Evolutionary conservation across 371 early-diverging fungal genomes (phyloP).

Genomic region (Actinomucor elegans): DNA sequence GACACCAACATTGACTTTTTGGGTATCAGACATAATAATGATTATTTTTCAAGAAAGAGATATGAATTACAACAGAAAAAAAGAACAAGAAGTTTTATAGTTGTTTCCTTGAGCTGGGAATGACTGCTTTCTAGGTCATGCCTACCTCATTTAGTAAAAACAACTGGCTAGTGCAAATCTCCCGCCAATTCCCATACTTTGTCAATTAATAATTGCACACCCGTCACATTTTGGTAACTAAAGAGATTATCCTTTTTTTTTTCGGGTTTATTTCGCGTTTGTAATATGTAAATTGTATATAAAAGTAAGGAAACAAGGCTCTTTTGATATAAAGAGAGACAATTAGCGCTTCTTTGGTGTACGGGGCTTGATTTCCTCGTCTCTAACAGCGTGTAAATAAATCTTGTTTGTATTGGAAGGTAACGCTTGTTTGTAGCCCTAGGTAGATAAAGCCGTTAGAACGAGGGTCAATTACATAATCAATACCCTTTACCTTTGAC

Average conservation of each 20-base stretch:
- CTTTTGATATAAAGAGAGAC: no score
- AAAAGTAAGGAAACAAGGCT: no score
- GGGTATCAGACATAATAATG: conserved; percentile 1
- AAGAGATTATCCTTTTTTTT: background rate
- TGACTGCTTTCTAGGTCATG: background rate
- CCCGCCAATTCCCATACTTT: background rate
- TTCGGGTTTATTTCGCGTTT: background rate
- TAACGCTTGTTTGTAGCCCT: conserved; percentile 57
- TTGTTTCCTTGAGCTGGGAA: no score
- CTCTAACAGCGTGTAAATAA: conserved; percentile 72
- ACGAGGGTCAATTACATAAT: background rate
- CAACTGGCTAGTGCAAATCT: background rate
- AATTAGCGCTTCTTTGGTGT: conserved; percentile 55
- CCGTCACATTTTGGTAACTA: background rate
- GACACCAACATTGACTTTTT: conserved; percentile 66
- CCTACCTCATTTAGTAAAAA: background rate
- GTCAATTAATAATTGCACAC: background rate
- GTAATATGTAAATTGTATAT: background rate
- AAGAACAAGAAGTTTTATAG: no score
- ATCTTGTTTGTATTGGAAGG: conserved; percentile 59
- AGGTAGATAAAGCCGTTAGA: no score
- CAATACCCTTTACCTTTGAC: conserved; percentile 74
- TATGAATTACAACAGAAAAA: background rate
- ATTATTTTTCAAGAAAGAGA: background rate
- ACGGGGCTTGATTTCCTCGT: conserved; percentile 81